Evolutionary conservation across 2,329 filamentous ascomycete species (phyloP).

Genomic region (Botryotinia narcissicola): DNA sequence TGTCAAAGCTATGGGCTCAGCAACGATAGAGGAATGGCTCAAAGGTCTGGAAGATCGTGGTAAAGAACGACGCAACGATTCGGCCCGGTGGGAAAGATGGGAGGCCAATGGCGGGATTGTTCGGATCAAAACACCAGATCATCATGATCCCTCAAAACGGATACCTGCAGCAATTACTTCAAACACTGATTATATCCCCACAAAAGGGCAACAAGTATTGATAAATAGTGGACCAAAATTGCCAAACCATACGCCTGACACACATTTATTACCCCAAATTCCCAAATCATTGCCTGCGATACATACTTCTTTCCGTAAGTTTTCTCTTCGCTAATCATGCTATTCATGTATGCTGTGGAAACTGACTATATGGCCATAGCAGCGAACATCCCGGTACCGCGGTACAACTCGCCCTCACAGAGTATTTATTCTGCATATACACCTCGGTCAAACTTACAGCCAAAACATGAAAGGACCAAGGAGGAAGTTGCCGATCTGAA

Average conservation of each 20-base stretch:
- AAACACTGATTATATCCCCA: neutral
- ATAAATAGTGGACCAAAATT: constrained; percentile 2
- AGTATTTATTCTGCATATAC: constrained; percentile 32
- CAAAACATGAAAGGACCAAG: constrained; percentile 52
- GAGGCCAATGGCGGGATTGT: constrained; percentile 41
- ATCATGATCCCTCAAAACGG: constrained; percentile 21
- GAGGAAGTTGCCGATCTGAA: constrained; percentile 64
- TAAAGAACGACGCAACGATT: constrained; percentile 57
- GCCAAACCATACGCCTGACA: constrained; percentile 5
- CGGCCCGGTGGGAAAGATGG: constrained; percentile 74
- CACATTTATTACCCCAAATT: constrained; percentile 16
- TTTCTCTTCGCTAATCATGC: neutral
- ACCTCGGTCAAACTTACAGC: constrained; percentile 30
- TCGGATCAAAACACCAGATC: constrained; percentile 28
- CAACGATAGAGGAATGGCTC: constrained; percentile 72
- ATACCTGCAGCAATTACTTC: neutral
- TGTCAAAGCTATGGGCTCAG: constrained; percentile 63
- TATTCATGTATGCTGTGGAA: neutral
- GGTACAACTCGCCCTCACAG: constrained; percentile 37
- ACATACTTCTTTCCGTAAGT: constrained; percentile 24
- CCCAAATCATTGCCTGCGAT: constrained; percentile 22
- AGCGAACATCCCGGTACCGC: constrained; percentile 30
- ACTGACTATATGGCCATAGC: constrained; percentile 20
- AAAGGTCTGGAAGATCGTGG: constrained; percentile 69
- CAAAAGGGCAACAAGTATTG: constrained; percentile 8